These are phyloP conservation scores for Agrocybe chaxingu DNA, from an alignment of 768 basidiomycete species.

Conservation along the genomic window DNA sequence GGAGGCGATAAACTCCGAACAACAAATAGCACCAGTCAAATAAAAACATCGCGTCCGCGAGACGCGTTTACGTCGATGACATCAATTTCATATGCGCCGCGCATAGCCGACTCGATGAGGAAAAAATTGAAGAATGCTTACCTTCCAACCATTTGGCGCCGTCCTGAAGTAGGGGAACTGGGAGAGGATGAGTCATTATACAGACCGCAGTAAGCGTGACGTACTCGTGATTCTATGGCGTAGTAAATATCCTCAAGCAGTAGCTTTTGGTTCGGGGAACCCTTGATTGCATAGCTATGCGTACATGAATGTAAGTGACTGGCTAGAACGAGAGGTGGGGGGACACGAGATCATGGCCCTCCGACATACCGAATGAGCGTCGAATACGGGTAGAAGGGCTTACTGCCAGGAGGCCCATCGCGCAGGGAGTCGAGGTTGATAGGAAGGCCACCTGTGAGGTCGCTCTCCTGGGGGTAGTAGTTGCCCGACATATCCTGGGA, in stretches of 20 bases:
- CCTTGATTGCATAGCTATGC: conserved; percentile 84
- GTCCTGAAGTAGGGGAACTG: conserved; percentile 89
- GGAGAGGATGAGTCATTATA: conserved; percentile 10
- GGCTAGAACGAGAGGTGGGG: background rate
- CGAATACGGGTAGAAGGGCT: conserved; percentile 89
- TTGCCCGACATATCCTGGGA: conserved; percentile 50
- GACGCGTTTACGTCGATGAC: conserved; percentile 22
- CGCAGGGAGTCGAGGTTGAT: conserved; percentile 85
- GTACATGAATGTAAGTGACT: conserved; percentile 12
- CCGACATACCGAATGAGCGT: conserved; percentile 78
- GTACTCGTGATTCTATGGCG: conserved; percentile 83
- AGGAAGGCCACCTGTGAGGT: conserved; percentile 80
- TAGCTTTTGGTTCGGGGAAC: conserved; percentile 82
- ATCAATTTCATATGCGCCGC: conserved; percentile 5
- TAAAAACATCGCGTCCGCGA: conserved; percentile 62
- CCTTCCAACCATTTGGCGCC: conserved; percentile 91
- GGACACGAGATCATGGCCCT: background rate
- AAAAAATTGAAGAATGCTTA: conserved; percentile 32
- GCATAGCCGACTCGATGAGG: conserved; percentile 15
- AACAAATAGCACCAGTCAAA: conserved; percentile 65
- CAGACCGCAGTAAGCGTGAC: conserved; percentile 26
- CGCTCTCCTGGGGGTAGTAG: conserved; percentile 74
- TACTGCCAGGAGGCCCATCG: conserved; percentile 85
- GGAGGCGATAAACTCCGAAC: conserved; percentile 36
- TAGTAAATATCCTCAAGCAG: conserved; percentile 90